Percentiles rank a stretch among this genome's conserved stretches.
phyloP scores from a whole-genome alignment of 768 basidiomycete genomes.

The Leccinum barrowsii region DNA sequence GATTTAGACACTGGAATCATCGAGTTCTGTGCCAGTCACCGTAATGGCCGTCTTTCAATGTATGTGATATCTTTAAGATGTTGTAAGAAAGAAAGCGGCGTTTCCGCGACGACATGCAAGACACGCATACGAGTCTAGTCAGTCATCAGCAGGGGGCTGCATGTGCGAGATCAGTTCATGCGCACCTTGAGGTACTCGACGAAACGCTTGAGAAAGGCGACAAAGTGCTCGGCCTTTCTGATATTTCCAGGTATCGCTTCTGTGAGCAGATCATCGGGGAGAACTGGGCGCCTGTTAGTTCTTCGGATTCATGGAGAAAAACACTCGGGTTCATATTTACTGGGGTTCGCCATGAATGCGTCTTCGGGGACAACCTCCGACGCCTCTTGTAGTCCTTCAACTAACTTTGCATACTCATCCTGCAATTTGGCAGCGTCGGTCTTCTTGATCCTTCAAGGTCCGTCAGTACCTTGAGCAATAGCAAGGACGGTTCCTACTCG shows the following conservation, averaged over 20 bases:
- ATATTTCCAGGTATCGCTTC: conserved; percentile 99
- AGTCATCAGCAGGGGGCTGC: conserved; percentile 8
- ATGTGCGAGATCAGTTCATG: not conserved
- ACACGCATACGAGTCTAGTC: conserved; percentile 95
- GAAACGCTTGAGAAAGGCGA: conserved; percentile 96
- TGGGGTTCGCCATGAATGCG: conserved; percentile 83
- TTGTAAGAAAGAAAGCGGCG: conserved; percentile 92
- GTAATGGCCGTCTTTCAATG: conserved; percentile 88
- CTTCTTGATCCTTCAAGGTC: conserved; percentile 70
- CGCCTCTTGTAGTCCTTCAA: conserved; percentile 87
- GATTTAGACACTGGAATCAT: not conserved
- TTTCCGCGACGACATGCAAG: conserved; percentile 98
- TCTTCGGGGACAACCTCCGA: conserved; percentile 66
- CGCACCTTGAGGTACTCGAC: conserved; percentile 95
- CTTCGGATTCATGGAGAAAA: not conserved
- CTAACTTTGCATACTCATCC: conserved; percentile 93
- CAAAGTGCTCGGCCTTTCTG: conserved; percentile 97
- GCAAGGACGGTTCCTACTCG: conserved; percentile 55
- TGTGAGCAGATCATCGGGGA: conserved; percentile 91
- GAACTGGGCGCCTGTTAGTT: conserved; percentile 44
- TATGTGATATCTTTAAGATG: conserved; percentile 99
- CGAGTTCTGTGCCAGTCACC: conserved; percentile 45
- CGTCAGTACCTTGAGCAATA: conserved; percentile 4
- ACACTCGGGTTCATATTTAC: conserved; percentile 39
- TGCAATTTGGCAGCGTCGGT: conserved; percentile 93